phyloP scores from a whole-genome alignment of 345 rosid species.

The Citrus australasica region DNA sequence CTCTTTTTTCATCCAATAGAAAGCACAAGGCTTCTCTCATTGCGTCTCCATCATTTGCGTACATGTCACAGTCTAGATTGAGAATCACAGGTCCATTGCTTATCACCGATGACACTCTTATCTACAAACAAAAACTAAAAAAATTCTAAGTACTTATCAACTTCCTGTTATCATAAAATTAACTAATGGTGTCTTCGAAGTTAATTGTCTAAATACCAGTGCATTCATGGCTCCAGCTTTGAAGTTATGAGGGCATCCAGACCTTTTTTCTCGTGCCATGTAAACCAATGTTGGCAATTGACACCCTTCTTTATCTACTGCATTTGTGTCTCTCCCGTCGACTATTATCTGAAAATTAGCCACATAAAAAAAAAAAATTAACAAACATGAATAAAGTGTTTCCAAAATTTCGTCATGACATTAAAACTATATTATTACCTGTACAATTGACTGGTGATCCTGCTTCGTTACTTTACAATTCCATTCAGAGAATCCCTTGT shows the following conservation, averaged over 20 bases:
- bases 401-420: not conserved
- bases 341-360: slow-evolving; percentile 16
- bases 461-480: slow-evolving; percentile 2
- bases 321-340: slow-evolving; percentile 24
- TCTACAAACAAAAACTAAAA: not conserved
- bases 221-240: slow-evolving; percentile 30
- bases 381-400: not conserved
- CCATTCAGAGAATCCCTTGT: slow-evolving; percentile 40
- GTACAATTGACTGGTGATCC: slow-evolving; percentile 33
- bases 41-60: too few species aligned
- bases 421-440: slow-evolving; percentile 4
- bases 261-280: slow-evolving; percentile 46
- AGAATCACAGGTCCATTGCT: too few species aligned
- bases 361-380: not conserved
- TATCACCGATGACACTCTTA: too few species aligned
- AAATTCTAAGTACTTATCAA: too few species aligned
- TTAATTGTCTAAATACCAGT: too few species aligned
- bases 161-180: too few species aligned
- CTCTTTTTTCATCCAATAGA: too few species aligned
- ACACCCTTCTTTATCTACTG: slow-evolving; percentile 30
- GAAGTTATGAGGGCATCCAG: slow-evolving; percentile 36
- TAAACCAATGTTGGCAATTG: slow-evolving; percentile 41
- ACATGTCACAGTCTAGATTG: too few species aligned
- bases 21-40: too few species aligned
- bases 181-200: too few species aligned